A percentile compares a stretch with the other conserved stretches of the same genome.
phyloP scores from a whole-genome alignment of 2,329 filamentous ascomycete species.

The Curvularia hawaiiensis region DNA sequence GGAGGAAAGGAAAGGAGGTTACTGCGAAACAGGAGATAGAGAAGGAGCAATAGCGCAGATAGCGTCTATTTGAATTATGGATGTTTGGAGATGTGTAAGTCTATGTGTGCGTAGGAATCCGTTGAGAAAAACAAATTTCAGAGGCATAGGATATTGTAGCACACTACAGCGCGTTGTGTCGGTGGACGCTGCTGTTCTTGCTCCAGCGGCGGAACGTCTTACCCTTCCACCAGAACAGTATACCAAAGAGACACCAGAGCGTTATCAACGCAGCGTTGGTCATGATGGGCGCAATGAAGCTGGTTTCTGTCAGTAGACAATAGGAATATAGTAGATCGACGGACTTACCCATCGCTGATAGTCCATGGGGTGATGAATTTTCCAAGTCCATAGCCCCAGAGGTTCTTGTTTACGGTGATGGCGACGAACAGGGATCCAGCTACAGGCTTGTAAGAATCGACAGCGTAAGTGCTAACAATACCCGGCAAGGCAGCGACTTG shows the following conservation, averaged over 20 bases:
- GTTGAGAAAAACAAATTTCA: neutral
- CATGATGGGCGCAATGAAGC: conserved; percentile 62
- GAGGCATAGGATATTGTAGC: too few relatives aligned
- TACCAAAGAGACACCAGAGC: conserved; percentile 60
- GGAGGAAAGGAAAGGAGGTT: neutral
- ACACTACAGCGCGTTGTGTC: conserved; percentile 8
- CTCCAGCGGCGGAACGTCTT: conserved; percentile 64
- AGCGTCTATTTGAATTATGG: neutral
- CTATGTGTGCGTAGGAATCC: neutral
- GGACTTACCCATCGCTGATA: conserved; percentile 50
- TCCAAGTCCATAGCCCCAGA: conserved; percentile 66
- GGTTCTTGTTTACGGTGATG: conserved; percentile 68
- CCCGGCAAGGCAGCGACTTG: conserved; percentile 65
- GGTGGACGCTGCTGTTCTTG: conserved; percentile 60
- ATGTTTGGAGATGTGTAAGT: neutral
- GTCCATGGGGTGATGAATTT: conserved; percentile 63
- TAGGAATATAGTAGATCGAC: neutral
- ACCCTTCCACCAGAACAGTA: conserved; percentile 63
- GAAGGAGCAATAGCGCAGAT: neutral
- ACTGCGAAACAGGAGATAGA: neutral
- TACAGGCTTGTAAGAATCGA: conserved; percentile 69
- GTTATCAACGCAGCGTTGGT: conserved; percentile 61
- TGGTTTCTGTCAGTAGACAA: conserved; percentile 15
- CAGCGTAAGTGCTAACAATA: conserved; percentile 64
- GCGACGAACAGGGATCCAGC: conserved; percentile 64